A percentile compares a stretch with the other conserved stretches of the same genome.
These are phyloP conservation scores for Penicillium sp. DNA, from an alignment of 2,329 filamentous ascomycete genomes.

Conservation along the genomic window DNA sequence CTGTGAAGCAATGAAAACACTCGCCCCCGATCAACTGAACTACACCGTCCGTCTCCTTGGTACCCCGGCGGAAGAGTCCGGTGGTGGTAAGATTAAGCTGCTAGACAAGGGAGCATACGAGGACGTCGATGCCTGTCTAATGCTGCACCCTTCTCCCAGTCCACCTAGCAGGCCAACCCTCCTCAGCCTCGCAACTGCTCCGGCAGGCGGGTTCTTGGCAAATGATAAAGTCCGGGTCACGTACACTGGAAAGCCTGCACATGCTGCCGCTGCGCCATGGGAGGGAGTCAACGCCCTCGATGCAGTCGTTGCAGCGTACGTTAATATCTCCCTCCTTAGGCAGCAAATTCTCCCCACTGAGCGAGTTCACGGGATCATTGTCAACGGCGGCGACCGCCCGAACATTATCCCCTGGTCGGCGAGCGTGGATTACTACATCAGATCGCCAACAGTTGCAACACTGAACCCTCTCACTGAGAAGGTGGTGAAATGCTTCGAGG, in stretches of 20 bases:
- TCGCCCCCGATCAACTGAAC: constrained; percentile 20
- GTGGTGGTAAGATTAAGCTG: constrained; percentile 45
- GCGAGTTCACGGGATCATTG: constrained; percentile 58
- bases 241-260: constrained; percentile 58
- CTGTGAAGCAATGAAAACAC: constrained; percentile 35
- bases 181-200: constrained; percentile 28
- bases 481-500: constrained; percentile 39
- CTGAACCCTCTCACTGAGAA: constrained; percentile 37
- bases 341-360: constrained; percentile 60
- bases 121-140: constrained; percentile 44
- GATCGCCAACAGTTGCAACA: constrained; percentile 46
- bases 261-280: constrained; percentile 62
- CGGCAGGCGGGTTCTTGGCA: constrained; percentile 35
- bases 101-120: constrained; percentile 49
- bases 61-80: constrained; percentile 42
- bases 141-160: constrained; percentile 44
- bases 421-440: constrained; percentile 50
- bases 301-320: constrained; percentile 54
- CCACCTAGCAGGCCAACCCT: constrained; percentile 28
- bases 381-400: constrained; percentile 56
- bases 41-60: constrained; percentile 40
- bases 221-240: constrained; percentile 41
- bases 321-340: constrained; percentile 55
- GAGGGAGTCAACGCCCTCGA: constrained; percentile 64
- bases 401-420: constrained; percentile 62